phyloP scores from a whole-genome alignment of 2,329 filamentous ascomycete genomes.

The Talaromyces sp. region DNA sequence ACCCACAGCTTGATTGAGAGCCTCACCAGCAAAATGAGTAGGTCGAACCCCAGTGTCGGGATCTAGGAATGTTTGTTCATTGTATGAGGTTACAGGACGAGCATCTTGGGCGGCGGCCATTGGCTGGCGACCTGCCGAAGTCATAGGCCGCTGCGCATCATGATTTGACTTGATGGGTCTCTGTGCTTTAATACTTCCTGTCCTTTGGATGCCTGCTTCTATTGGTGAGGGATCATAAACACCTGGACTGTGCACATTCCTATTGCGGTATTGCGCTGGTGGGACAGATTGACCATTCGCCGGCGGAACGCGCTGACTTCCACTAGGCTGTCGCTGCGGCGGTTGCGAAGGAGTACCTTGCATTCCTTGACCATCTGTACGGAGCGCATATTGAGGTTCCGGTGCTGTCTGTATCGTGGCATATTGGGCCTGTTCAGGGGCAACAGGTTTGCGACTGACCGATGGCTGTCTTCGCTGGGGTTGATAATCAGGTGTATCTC shows the following conservation, averaged over 20 bases:
- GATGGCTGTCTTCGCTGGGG: slow-evolving; percentile 15
- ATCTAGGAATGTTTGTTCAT: slow-evolving; percentile 14
- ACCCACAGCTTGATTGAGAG: slow-evolving; percentile 16
- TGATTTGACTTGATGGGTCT: background rate
- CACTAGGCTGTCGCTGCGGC: background rate
- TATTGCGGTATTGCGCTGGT: background rate
- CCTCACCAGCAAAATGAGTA: slow-evolving; percentile 17
- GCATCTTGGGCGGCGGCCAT: background rate
- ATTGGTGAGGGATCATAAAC: background rate
- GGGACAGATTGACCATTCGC: background rate
- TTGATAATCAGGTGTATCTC: slow-evolving; percentile 21
- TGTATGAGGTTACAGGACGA: slow-evolving; percentile 9
- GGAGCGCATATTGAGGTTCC: slow-evolving; percentile 26
- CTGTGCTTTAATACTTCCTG: slow-evolving; percentile 15
- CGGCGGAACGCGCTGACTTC: background rate
- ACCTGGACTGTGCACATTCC: background rate
- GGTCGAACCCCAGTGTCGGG: slow-evolving; percentile 14
- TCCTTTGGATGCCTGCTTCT: background rate
- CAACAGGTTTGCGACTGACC: slow-evolving; percentile 2
- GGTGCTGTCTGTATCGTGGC: slow-evolving; percentile 23
- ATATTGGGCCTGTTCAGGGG: slow-evolving; percentile 24
- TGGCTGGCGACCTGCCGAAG: slow-evolving; percentile 9
- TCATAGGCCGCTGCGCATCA: slow-evolving; percentile 5
- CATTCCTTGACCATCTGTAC: slow-evolving; percentile 23
- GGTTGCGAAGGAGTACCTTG: slow-evolving; percentile 23